Evolutionary conservation across 2,329 filamentous ascomycete genomes (phyloP).

Genomic region (Penicillium sp.): DNA sequence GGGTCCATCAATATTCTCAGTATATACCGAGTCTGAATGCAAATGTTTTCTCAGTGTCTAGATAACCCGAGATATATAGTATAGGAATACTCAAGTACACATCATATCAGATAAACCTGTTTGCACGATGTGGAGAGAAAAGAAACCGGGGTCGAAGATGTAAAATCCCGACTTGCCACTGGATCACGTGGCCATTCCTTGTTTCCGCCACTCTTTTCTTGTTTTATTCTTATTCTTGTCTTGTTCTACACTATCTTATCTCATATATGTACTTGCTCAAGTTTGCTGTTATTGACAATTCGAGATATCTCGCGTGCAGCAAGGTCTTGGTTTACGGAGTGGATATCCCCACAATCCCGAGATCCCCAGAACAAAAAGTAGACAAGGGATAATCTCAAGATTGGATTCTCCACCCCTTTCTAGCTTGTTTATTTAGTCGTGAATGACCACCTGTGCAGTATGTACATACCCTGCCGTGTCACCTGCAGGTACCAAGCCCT

Average conservation of each 20-base stretch:
- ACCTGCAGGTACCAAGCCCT: conserved; percentile 16
- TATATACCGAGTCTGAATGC: neutral
- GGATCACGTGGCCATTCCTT: conserved; percentile 10
- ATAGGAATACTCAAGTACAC: neutral
- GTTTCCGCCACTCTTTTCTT: neutral
- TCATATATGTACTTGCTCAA: too few relatives aligned
- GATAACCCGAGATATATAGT: neutral
- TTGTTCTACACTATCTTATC: too few relatives aligned
- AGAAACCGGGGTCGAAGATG: conserved; percentile 5
- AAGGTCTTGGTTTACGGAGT: neutral
- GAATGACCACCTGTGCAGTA: neutral
- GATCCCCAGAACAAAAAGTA: neutral
- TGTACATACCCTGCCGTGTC: conserved; percentile 2
- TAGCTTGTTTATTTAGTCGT: neutral
- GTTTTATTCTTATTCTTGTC: neutral
- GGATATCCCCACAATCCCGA: neutral
- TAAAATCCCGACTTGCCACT: conserved; percentile 8
- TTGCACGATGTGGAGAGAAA: conserved; percentile 4
- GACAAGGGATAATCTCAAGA: conserved; percentile 5
- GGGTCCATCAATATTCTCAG: neutral
- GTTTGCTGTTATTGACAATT: too few relatives aligned
- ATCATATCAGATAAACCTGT: conserved; percentile 6
- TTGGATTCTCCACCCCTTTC: too few relatives aligned
- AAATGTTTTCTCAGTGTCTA: too few relatives aligned
- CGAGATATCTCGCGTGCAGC: neutral